A percentile compares a stretch with the other conserved stretches of the same genome.
Evolutionary conservation across 495 filamentous ascomycete genomes (phyloP).

Genomic region (Penicillium antarcticum): DNA sequence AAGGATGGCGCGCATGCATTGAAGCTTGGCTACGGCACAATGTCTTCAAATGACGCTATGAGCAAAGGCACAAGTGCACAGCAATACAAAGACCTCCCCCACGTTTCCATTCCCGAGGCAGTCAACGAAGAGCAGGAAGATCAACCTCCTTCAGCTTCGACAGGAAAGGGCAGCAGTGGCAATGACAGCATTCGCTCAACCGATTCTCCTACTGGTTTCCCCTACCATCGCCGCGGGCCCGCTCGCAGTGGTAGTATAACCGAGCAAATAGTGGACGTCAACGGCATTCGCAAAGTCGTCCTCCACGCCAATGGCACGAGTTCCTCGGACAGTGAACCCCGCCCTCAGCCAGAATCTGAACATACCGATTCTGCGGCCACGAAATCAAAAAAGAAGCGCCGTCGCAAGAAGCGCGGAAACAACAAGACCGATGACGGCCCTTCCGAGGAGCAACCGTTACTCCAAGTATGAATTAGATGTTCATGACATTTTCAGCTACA

Average conservation of each 20-base stretch:
- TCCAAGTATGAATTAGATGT: not conserved
- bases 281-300: slow-evolving; percentile 81
- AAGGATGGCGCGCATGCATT: slow-evolving; percentile 70
- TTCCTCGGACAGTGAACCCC: slow-evolving; percentile 35
- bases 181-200: slow-evolving; percentile 40
- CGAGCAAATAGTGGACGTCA: slow-evolving; percentile 77
- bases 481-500: no score
- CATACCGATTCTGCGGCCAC: not conserved
- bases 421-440: not conserved
- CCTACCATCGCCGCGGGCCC: slow-evolving; percentile 45
- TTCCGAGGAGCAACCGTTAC: slow-evolving; percentile 5
- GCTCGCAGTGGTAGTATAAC: slow-evolving; percentile 86
- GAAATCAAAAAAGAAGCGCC: slow-evolving; percentile 5
- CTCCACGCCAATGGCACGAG: slow-evolving; percentile 66
- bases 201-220: slow-evolving; percentile 26
- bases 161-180: slow-evolving; percentile 19
- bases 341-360: not conserved
- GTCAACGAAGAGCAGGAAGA: slow-evolving; percentile 39
- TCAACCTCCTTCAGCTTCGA: slow-evolving; percentile 10
- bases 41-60: slow-evolving; percentile 14
- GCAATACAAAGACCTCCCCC: slow-evolving; percentile 25
- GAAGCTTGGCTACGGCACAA: slow-evolving; percentile 63
- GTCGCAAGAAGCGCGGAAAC: slow-evolving; percentile 7
- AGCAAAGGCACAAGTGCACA: slow-evolving; percentile 24
- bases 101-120: slow-evolving; percentile 35